These are phyloP conservation scores for Gossypium ekmanianum DNA, from an alignment of 345 rosid genomes.

Conservation along the genomic window DNA sequence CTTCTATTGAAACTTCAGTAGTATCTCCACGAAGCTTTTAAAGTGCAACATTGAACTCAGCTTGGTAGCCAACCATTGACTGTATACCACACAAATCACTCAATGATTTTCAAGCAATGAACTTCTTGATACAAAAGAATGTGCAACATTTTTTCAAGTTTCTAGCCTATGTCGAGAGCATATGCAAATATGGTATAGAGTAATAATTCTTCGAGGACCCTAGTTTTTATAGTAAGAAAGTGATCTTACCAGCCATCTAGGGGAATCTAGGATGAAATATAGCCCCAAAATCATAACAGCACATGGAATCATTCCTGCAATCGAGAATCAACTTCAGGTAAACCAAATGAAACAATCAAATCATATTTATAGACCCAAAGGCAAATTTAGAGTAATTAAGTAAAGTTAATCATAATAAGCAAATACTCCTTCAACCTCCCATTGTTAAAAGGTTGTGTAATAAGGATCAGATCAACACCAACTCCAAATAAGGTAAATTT, in stretches of 20 bases:
- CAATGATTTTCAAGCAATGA: not conserved
- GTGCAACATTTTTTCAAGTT: not conserved
- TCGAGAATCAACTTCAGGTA: slow-evolving; percentile 8
- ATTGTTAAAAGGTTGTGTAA: no score
- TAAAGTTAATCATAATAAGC: no score
- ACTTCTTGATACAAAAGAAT: not conserved
- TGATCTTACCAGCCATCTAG: slow-evolving; percentile 74
- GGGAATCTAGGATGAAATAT: slow-evolving; percentile 75
- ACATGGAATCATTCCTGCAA: slow-evolving; percentile 68
- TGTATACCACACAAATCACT: slow-evolving; percentile 15
- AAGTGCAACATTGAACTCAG: slow-evolving; percentile 59
- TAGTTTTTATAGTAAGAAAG: not conserved
- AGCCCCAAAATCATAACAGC: slow-evolving; percentile 54
- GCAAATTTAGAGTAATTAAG: no score
- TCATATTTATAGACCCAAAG: no score
- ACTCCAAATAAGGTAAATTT: no score
- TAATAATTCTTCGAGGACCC: no score
- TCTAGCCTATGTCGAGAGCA: not conserved
- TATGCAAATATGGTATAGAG: no score
- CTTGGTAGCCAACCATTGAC: slow-evolving; percentile 59
- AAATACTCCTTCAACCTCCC: no score
- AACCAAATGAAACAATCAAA: not conserved
- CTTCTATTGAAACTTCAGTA: slow-evolving; percentile 65
- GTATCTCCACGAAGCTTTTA: slow-evolving; percentile 73
- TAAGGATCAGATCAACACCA: no score